Evolutionary conservation across 2,329 filamentous ascomycete genomes (phyloP).

Genomic region (Monilinia laxa): DNA sequence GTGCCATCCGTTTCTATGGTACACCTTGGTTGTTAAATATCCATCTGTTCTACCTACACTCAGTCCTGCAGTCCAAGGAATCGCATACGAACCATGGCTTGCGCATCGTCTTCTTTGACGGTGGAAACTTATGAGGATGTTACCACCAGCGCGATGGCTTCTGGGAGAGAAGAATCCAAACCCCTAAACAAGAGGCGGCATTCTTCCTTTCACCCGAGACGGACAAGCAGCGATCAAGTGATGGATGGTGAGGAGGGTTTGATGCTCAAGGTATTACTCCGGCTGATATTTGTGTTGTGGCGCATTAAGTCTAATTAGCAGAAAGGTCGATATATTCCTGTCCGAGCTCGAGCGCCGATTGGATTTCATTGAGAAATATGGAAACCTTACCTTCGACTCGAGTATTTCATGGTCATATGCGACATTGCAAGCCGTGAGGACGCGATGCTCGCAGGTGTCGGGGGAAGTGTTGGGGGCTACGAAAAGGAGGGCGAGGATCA

Average conservation of each 20-base stretch:
- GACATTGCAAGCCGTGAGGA: conserved; percentile 81
- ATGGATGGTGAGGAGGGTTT: conserved; percentile 64
- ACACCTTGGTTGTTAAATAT: neutral
- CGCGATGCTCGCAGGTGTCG: conserved; percentile 84
- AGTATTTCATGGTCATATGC: conserved; percentile 82
- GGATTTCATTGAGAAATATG: conserved; percentile 84
- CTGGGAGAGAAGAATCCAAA: conserved; percentile 29
- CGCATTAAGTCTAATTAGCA: conserved; percentile 17
- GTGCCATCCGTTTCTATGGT: neutral
- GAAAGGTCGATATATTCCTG: conserved; percentile 74
- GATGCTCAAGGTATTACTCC: conserved; percentile 52
- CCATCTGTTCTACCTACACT: neutral
- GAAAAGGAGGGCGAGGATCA: conserved; percentile 76
- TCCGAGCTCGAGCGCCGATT: conserved; percentile 82
- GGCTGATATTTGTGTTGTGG: neutral
- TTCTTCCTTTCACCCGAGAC: conserved; percentile 55
- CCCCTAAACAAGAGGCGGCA: conserved; percentile 46
- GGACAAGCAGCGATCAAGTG: conserved; percentile 58
- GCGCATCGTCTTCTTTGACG: conserved; percentile 39
- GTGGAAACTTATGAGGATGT: conserved; percentile 38
- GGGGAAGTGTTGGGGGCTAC: conserved; percentile 88
- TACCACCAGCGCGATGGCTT: conserved; percentile 28
- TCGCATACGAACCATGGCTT: conserved; percentile 35
- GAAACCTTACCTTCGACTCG: conserved; percentile 78
- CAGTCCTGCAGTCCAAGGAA: neutral